phyloP scores from a whole-genome alignment of 1,284 basidiomycete genomes.

The Gomphus bonarii region DNA sequence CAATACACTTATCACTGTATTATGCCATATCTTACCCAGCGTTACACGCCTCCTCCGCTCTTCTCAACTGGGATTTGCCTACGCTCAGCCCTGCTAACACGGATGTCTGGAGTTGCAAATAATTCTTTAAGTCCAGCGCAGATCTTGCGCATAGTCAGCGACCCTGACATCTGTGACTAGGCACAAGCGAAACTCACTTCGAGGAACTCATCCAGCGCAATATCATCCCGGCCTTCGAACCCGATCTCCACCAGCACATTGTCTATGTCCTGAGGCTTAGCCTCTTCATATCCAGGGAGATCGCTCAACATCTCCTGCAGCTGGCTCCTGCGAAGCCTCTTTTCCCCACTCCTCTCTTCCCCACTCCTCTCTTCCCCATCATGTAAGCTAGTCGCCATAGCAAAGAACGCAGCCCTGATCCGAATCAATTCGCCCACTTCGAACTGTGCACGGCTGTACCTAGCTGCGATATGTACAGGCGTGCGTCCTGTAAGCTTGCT shows the following conservation, averaged over 20 bases:
- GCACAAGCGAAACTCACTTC: conserved; percentile 41
- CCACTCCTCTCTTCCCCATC: conserved; percentile 17
- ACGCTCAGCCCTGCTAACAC: conserved; percentile 30
- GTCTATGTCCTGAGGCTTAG: conserved; percentile 49
- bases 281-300: conserved; percentile 41
- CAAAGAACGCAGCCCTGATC: conserved; percentile 47
- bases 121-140: conserved; percentile 76
- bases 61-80: conserved; percentile 74
- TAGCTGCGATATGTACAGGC: conserved; percentile 20
- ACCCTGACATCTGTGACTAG: conserved; percentile 4
- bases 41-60: conserved; percentile 73
- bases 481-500: conserved; percentile 18
- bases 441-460: conserved; percentile 51
- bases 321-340: conserved; percentile 26
- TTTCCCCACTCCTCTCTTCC: conserved; percentile 14
- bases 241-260: conserved; percentile 73
- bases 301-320: conserved; percentile 35
- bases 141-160: conserved; percentile 35
- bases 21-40: neutral
- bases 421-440: conserved; percentile 59
- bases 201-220: conserved; percentile 73
- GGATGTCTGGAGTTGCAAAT: conserved; percentile 37
- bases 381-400: conserved; percentile 21
- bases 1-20: neutral
- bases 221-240: conserved; percentile 37